These are phyloP conservation scores for Eustoma russellianum DNA, from an alignment of 257 asterid genomes.

Conservation along the genomic window DNA sequence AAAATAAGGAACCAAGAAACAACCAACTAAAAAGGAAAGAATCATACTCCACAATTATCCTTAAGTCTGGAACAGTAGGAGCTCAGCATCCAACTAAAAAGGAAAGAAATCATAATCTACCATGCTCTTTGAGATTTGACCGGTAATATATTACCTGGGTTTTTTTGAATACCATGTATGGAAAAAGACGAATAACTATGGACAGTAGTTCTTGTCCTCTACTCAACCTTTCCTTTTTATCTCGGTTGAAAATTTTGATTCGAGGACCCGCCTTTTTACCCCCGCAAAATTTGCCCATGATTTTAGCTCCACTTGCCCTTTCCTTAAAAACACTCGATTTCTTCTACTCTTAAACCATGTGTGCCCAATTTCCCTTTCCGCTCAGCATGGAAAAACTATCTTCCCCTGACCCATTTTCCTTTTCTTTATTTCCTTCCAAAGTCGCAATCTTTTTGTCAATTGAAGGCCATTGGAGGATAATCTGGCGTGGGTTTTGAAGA, in stretches of 20 bases:
- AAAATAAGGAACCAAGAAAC: too few relatives aligned
- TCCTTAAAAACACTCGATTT: constrained; percentile 26
- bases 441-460: too few relatives aligned
- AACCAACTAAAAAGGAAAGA: too few relatives aligned
- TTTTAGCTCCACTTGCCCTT: constrained; percentile 26
- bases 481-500: too few relatives aligned
- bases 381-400: constrained; percentile 6
- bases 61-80: too few relatives aligned
- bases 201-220: constrained; percentile 7
- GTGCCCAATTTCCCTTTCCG: constrained; percentile 10
- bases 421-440: too few relatives aligned
- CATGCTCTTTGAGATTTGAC: too few relatives aligned
- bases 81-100: too few relatives aligned
- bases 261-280: constrained; percentile 9
- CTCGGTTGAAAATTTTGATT: constrained; percentile 1
- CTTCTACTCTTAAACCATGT: constrained; percentile 31
- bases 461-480: too few relatives aligned
- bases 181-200: constrained; percentile 12
- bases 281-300: constrained; percentile 32
- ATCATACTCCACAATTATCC: too few relatives aligned
- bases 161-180: constrained; percentile 16
- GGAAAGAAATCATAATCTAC: too few relatives aligned
- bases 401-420: not conserved
- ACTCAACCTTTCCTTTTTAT: not conserved
- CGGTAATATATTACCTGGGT: too few relatives aligned